phyloP scores from a whole-genome alignment of 2,329 filamentous ascomycete species.

The Cercospora zeina region DNA sequence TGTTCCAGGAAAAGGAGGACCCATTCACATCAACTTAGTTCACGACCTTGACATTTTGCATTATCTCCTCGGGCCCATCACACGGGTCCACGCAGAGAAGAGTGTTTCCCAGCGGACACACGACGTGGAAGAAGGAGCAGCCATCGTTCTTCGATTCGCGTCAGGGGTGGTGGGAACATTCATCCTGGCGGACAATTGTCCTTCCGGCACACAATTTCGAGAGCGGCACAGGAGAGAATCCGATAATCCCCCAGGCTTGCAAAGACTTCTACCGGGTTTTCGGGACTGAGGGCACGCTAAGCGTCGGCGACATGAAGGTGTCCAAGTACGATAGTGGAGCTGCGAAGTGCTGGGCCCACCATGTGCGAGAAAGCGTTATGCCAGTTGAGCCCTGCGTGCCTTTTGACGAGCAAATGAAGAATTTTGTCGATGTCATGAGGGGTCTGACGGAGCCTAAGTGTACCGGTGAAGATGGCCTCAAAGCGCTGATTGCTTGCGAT shows the following conservation, averaged over 20 bases:
- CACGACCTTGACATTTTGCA: constrained; percentile 62
- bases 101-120: constrained; percentile 49
- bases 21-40: constrained; percentile 60
- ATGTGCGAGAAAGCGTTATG: constrained; percentile 41
- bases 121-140: constrained; percentile 58
- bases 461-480: constrained; percentile 52
- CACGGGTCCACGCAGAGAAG: constrained; percentile 54
- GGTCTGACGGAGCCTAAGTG: constrained; percentile 50
- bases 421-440: constrained; percentile 54
- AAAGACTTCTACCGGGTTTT: constrained; percentile 58
- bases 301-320: constrained; percentile 55
- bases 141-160: constrained; percentile 55
- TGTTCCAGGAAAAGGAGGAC: constrained; percentile 47
- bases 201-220: constrained; percentile 59
- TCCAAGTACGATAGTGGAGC: constrained; percentile 48
- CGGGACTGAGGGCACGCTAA: constrained; percentile 53
- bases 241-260: constrained; percentile 49
- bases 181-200: constrained; percentile 55
- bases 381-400: constrained; percentile 44
- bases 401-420: constrained; percentile 55
- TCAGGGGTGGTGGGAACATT: constrained; percentile 60
- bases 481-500: constrained; percentile 56
- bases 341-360: constrained; percentile 48
- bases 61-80: constrained; percentile 57
- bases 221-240: constrained; percentile 60